phyloP scores from a whole-genome alignment of 164 flowering plant genomes.

The Nelumbo lutea region DNA sequence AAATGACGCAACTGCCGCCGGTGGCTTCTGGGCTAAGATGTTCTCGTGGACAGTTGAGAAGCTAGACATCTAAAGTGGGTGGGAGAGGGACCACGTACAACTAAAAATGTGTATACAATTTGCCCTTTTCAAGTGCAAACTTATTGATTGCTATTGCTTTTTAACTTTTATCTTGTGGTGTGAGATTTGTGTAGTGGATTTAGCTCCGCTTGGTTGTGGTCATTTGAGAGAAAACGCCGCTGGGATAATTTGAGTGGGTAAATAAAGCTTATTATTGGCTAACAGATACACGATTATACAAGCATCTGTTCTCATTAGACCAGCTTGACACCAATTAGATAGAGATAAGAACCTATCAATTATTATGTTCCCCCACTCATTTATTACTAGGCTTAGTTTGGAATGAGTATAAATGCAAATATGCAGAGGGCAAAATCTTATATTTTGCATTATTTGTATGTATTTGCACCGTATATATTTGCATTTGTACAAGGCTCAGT shows the following conservation, averaged over 20 bases:
- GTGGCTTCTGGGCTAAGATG: constrained; percentile 12
- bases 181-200: not conserved
- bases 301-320: constrained; percentile 37
- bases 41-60: constrained; percentile 21
- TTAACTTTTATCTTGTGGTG: not conserved
- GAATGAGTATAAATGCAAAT: no score
- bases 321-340: constrained; percentile 42
- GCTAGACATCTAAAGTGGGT: constrained; percentile 15
- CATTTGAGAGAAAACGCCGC: not conserved
- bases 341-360: constrained; percentile 22
- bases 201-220: not conserved
- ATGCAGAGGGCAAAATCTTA: no score
- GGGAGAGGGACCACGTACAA: constrained; percentile 14
- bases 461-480: no score
- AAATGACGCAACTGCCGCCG: constrained; percentile 18
- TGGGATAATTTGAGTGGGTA: not conserved
- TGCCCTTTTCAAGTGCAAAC: constrained; percentile 1
- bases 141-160: not conserved
- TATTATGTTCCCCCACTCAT: not conserved
- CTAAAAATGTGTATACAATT: constrained; percentile 1
- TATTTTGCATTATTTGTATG: no score
- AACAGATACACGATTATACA: constrained; percentile 20
- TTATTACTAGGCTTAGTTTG: no score
- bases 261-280: constrained; percentile 13
- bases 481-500: no score